Evolutionary conservation across 108 stramenopile species (phyloP).

Genomic region (Nannochloropsis salina): DNA sequence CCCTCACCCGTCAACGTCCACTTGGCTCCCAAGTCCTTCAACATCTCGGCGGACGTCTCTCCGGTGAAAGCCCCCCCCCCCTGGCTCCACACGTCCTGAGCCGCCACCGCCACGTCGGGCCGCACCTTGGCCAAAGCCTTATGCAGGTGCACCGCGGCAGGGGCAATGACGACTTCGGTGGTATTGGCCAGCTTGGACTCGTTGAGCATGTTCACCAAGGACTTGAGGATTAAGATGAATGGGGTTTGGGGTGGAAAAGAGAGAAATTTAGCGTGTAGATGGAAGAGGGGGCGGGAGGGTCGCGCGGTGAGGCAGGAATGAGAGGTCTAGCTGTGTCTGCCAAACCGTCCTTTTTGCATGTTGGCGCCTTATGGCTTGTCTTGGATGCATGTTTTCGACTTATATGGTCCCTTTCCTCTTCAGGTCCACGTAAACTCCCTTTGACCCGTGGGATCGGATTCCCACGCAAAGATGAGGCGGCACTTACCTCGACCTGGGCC

Average conservation of each 20-base stretch:
- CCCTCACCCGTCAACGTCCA: conserved; percentile 95
- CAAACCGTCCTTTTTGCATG: too few relatives aligned
- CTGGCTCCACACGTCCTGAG: conserved; percentile 81
- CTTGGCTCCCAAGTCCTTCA: conserved; percentile 82
- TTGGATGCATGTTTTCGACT: too few relatives aligned
- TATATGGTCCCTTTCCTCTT: too few relatives aligned
- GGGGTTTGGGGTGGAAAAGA: not conserved
- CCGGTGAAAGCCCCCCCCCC: conserved; percentile 87
- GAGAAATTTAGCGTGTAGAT: not conserved
- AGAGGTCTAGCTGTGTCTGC: not conserved
- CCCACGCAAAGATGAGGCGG: not conserved
- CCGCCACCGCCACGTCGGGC: conserved; percentile 68
- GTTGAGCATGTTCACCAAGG: conserved; percentile 56
- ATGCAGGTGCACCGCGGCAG: conserved; percentile 82
- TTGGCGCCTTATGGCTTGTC: too few relatives aligned
- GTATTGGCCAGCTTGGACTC: conserved; percentile 46
- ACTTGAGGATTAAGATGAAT: not conserved
- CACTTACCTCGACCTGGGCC: conserved; percentile 39
- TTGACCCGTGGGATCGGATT: not conserved
- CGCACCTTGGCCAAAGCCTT: conserved; percentile 68
- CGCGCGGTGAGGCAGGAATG: not conserved
- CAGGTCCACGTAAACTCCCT: too few relatives aligned
- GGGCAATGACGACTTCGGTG: conserved; percentile 87
- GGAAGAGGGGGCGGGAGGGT: not conserved
- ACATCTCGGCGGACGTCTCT: conserved; percentile 93